Evolutionary conservation across 2,329 filamentous ascomycete species (phyloP).

Genomic region (Sclerotinia glacialis): DNA sequence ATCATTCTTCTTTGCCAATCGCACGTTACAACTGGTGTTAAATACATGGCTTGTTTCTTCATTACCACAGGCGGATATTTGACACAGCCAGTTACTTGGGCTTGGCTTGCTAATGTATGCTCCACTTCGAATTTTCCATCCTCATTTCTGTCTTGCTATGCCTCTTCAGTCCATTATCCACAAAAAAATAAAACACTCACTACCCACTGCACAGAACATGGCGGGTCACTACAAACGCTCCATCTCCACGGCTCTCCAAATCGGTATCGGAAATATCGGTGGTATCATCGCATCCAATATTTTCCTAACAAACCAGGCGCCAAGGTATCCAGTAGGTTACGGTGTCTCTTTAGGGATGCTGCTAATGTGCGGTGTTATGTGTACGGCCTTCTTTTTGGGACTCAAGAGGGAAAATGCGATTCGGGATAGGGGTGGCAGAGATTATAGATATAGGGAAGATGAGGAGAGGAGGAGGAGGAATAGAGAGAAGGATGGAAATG

Average conservation of each 20-base stretch:
- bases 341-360: constrained; percentile 1
- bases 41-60: constrained; percentile 43
- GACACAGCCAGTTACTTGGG: constrained; percentile 41
- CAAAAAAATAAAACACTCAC: background rate
- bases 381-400: constrained; percentile 12
- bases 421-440: background rate
- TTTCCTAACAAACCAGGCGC: constrained; percentile 11
- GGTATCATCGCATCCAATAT: constrained; percentile 18
- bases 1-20: constrained; percentile 38
- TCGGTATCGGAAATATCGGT: constrained; percentile 24
- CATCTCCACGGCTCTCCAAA: constrained; percentile 2
- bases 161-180: background rate
- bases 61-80: constrained; percentile 41
- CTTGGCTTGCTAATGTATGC: constrained; percentile 48
- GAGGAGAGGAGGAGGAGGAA: constrained; percentile 1
- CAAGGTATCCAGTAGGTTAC: constrained; percentile 1
- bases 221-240: constrained; percentile 27
- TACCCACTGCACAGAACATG: constrained; percentile 22
- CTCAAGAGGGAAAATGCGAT: constrained; percentile 16
- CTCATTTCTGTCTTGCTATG: background rate
- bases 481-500: background rate
- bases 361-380: constrained; percentile 3
- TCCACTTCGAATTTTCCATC: background rate
- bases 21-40: constrained; percentile 47
- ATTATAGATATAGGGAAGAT: background rate